A percentile compares a stretch with the other conserved stretches of the same genome.
These are phyloP conservation scores for Gastrolobium villosum DNA, from an alignment of 306 rosid species.

Conservation along the genomic window DNA sequence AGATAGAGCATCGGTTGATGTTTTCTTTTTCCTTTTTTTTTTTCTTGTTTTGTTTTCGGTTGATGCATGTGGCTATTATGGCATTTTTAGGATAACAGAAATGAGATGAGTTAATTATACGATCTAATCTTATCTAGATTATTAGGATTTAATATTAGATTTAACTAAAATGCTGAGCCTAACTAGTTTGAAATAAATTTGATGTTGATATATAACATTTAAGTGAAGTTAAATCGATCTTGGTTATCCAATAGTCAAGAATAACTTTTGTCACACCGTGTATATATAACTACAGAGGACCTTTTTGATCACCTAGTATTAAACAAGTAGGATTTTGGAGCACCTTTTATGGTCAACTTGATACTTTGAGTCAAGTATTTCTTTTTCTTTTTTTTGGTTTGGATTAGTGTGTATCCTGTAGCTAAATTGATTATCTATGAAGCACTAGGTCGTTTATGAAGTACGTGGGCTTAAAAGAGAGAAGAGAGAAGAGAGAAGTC, in stretches of 20 bases:
- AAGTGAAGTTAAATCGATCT: not conserved
- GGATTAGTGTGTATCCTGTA: slow-evolving; percentile 22
- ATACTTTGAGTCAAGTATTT: not conserved
- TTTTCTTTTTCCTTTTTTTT: not conserved
- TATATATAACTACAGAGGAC: too few species aligned
- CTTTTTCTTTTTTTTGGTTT: not conserved
- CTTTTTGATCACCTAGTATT: not conserved
- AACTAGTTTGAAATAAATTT: too few species aligned
- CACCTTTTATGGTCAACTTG: slow-evolving; percentile 1
- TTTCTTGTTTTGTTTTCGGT: not conserved
- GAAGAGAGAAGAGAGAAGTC: slow-evolving; percentile 1
- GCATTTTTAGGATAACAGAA: not conserved
- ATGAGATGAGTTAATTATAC: not conserved
- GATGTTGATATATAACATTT: not conserved
- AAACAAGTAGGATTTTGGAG: not conserved
- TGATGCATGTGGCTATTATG: slow-evolving; percentile 26
- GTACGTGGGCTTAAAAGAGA: not conserved
- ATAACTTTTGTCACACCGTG: too few species aligned
- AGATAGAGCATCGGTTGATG: not conserved
- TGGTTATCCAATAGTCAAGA: too few species aligned
- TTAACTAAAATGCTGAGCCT: not conserved
- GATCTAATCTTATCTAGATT: too few species aligned
- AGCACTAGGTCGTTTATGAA: slow-evolving; percentile 13
- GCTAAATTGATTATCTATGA: slow-evolving; percentile 1
- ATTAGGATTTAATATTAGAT: not conserved